These are phyloP conservation scores for Lablab purpureus DNA, from an alignment of 306 rosid species.

Conservation along the genomic window DNA sequence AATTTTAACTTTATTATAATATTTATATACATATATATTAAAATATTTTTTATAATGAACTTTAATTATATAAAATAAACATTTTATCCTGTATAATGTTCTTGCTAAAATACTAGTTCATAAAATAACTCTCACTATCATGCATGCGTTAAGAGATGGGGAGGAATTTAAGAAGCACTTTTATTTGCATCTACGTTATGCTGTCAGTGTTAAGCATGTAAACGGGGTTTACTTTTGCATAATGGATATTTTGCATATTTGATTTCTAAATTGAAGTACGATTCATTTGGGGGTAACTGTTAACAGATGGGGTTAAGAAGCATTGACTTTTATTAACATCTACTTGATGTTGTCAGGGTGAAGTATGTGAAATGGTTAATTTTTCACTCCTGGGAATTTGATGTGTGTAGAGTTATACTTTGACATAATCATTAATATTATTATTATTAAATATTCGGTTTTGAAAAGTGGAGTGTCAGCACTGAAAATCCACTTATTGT, in stretches of 20 bases:
- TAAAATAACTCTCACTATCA: constrained; percentile 20
- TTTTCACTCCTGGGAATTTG: not conserved
- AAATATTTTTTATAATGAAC: not conserved
- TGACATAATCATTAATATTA: not conserved
- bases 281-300: too few relatives aligned
- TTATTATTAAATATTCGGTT: constrained; percentile 22
- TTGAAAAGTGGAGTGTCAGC: constrained; percentile 7
- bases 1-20: too few relatives aligned
- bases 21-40: too few relatives aligned
- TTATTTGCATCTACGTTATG: too few relatives aligned
- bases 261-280: too few relatives aligned
- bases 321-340: too few relatives aligned
- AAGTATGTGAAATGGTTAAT: not conserved
- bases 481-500: constrained; percentile 22
- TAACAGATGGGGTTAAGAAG: too few relatives aligned
- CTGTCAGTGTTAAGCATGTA: too few relatives aligned
- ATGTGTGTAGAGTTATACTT: constrained; percentile 35
- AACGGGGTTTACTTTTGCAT: too few relatives aligned
- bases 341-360: not conserved
- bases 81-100: too few relatives aligned
- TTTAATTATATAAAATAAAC: not conserved
- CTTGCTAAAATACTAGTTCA: not conserved
- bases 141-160: not conserved
- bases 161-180: constrained; percentile 13
- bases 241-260: too few relatives aligned